Evolutionary conservation across 495 filamentous ascomycete genomes (phyloP).

Genomic region (Letharia columbiana): DNA sequence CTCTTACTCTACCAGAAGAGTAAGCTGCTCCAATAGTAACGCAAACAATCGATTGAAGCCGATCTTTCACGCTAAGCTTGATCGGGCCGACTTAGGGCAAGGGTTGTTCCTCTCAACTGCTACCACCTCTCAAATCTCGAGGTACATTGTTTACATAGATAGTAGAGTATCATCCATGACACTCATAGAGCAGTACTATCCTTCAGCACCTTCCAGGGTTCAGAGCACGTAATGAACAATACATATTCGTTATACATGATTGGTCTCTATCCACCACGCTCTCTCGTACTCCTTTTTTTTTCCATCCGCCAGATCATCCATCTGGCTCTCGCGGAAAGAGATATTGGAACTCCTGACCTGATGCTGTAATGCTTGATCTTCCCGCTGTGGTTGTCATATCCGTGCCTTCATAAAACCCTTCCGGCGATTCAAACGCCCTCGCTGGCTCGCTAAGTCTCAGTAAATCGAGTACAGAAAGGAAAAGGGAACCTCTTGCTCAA

Average conservation of each 20-base stretch:
- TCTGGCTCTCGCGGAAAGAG: not conserved
- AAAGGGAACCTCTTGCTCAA: not conserved
- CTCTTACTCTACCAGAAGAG: not conserved
- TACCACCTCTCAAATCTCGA: not conserved
- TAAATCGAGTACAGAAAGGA: conserved; percentile 6
- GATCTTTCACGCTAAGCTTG: not conserved
- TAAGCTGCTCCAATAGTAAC: not conserved
- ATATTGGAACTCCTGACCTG: conserved; percentile 2
- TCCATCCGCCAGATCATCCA: not conserved
- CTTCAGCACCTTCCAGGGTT: not conserved
- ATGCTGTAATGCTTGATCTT: not conserved
- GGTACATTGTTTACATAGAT: not conserved
- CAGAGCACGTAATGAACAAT: not conserved
- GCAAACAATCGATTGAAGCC: not conserved
- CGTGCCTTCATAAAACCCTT: conserved; percentile 13
- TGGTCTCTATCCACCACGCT: not conserved
- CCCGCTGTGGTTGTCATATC: conserved; percentile 7
- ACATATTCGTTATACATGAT: conserved; percentile 4
- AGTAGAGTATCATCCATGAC: not conserved
- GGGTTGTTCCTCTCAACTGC: no score
- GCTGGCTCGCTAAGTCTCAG: conserved; percentile 10
- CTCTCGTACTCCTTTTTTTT: not conserved
- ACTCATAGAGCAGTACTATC: not conserved
- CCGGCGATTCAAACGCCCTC: conserved; percentile 15
- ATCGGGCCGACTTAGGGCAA: not conserved